Base-by-base conservation (phyloP, 352 stramenopile species). In the Pythium brassicae region DNA sequence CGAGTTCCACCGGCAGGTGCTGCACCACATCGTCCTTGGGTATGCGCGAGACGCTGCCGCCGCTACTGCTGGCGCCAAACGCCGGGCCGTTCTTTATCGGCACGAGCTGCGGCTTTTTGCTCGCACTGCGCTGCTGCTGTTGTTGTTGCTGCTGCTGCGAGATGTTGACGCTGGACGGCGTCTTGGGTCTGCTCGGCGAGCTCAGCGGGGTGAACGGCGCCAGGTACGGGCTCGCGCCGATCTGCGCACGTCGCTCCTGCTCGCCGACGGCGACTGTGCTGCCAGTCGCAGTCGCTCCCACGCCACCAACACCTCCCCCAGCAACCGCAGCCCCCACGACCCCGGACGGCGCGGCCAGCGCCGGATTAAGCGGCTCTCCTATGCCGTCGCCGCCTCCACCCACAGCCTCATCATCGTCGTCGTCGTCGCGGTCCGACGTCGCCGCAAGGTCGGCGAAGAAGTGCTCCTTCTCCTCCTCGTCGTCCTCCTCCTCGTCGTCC, bases 161-260 rank as follows among this genome's bases (percentile, higher is more conserved):
- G n/a, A 53, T 45, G 11, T 42, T 59, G 19, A 65, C 63, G 44
- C 69, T 78, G 2, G 74, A 76, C 15, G 76, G 78, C 34, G 76
- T 87, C 61, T 87, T 87, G 1, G 73, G 71, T 5, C 62, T 57
- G 48, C 65, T 77, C 2, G 79, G 76, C 12, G 74, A 84, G n/a
- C 75, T 71, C 60, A 84, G 69, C 43, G 79, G 79, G 47, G 79
- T 89, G 62, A 89, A 89, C 2, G 79, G 79, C 22, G 76, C 69
- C 29, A 89, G 23, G 50, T 85, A 89, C 26, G 79, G 79, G 59
- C 74, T 86, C 44, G 72, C 76, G 23, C 76, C 69, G 8, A 89
- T 71, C 59, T 87, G 76, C 4, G 79, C 79, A 23, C 74, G 77
- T 15, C 77, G 72, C 25, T 87, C 77, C 39, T 84, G 71, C 17